Evolutionary conservation across 768 basidiomycete genomes (phyloP).

Genomic region (Lactarius pseudohatsudake): DNA sequence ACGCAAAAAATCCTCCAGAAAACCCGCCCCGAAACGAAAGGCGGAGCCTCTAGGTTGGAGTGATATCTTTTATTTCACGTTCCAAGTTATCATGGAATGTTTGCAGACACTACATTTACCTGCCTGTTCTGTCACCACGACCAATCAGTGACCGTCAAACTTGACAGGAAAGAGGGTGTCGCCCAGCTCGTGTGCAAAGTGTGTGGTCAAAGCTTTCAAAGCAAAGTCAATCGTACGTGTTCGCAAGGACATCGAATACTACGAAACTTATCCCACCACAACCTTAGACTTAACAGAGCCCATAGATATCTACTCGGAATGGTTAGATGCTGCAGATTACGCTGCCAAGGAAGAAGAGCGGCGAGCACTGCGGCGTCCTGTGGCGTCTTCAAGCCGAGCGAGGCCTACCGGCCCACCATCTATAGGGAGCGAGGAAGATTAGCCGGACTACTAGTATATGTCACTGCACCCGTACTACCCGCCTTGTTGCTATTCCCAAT

Average conservation of each 20-base stretch:
- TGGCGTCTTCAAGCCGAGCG: conserved; percentile 52
- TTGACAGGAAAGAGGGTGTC: conserved; percentile 83
- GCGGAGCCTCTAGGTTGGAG: conserved; percentile 71
- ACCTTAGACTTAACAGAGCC: conserved; percentile 77
- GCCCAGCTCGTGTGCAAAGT: conserved; percentile 80
- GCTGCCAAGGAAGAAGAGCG: conserved; percentile 62
- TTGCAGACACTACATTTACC: conserved; percentile 75
- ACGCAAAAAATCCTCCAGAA: conserved; percentile 86
- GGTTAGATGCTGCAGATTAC: conserved; percentile 87
- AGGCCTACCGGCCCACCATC: conserved; percentile 36
- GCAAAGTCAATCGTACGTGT: conserved; percentile 78
- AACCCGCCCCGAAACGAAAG: conserved; percentile 65
- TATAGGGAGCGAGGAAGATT: conserved; percentile 50
- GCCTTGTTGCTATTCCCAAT: conserved; percentile 5
- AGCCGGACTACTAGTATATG: background rate
- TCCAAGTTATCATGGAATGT: conserved; percentile 8
- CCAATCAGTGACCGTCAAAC: conserved; percentile 79
- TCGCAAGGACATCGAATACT: conserved; percentile 16
- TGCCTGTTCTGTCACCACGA: conserved; percentile 91
- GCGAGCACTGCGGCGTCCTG: conserved; percentile 47
- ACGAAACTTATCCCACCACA: conserved; percentile 20
- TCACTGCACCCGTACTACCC: conserved; percentile 3
- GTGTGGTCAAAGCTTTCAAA: conserved; percentile 85
- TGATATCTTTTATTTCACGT: background rate
- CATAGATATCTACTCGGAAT: conserved; percentile 87